Evolutionary conservation across 2,329 filamentous ascomycete genomes (phyloP).

Genomic region (Neofusicoccum kwambonambiense): DNA sequence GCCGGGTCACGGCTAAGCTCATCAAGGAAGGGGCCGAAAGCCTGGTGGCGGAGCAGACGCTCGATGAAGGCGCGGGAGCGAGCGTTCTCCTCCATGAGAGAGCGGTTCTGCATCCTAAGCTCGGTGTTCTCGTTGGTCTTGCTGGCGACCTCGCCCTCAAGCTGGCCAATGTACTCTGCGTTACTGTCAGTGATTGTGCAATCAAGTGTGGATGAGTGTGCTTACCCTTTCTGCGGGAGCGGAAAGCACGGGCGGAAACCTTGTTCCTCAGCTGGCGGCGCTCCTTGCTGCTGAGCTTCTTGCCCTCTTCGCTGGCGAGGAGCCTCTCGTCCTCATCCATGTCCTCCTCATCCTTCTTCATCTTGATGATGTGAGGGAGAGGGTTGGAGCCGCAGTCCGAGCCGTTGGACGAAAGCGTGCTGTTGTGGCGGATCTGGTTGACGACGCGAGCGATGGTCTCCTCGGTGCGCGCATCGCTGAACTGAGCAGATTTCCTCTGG

Average conservation of each 20-base stretch:
- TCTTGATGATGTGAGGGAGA: slow-evolving; percentile 67
- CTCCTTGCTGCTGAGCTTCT: slow-evolving; percentile 98
- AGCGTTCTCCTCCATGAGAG: slow-evolving; percentile 81
- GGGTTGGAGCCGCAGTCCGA: slow-evolving; percentile 45
- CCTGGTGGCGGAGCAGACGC: slow-evolving; percentile 60
- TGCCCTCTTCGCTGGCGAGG: slow-evolving; percentile 93
- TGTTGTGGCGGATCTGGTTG: slow-evolving; percentile 83
- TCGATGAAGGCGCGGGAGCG: slow-evolving; percentile 79
- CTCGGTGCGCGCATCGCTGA: slow-evolving; percentile 57
- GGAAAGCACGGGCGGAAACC: slow-evolving; percentile 95
- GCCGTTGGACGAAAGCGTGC: slow-evolving; percentile 56
- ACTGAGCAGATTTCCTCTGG: slow-evolving; percentile 33
- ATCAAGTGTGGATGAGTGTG: slow-evolving; percentile 9
- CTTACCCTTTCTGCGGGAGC: slow-evolving; percentile 96
- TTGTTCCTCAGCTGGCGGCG: slow-evolving; percentile 97
- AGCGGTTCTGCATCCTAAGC: slow-evolving; percentile 75
- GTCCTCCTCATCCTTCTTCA: slow-evolving; percentile 93
- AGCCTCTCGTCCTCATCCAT: slow-evolving; percentile 98
- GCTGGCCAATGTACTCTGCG: slow-evolving; percentile 91
- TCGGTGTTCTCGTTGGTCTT: slow-evolving; percentile 83
- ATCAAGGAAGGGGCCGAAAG: slow-evolving; percentile 48
- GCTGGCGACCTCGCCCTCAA: slow-evolving; percentile 82
- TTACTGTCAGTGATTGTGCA: slow-evolving; percentile 48
- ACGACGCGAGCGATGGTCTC: slow-evolving; percentile 92
- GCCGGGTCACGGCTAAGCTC: slow-evolving; percentile 39